Evolutionary conservation across 164 flowering plant species (phyloP), one percentile per base, ranked within the genome.

Genomic region (Hamamelis virginiana): DNA sequence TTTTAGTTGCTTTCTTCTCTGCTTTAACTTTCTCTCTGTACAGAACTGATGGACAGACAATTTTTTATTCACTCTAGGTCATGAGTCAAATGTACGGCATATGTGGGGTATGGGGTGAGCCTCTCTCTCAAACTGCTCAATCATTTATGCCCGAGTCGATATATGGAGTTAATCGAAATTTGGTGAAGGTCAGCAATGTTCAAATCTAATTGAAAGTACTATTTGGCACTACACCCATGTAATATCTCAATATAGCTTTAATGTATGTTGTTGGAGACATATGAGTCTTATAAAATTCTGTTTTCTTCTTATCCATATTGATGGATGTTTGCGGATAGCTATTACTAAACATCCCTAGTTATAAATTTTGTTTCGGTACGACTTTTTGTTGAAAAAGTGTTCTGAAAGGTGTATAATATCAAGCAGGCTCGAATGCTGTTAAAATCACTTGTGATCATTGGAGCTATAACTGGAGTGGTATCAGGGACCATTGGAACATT

Each of bases 81-180:
- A 86, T 96, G 97, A 66, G 87, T 72, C 97, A 94, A 75, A 82
- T 83, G 33, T 85, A 58, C 66, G 52, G 87, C 70, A 85, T 90
- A 88, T 91, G 91, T 76, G 74, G 87, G 0, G 98, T 93, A 46
- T 91, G 91, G 89, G 97, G 97, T 48, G 97, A 93, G 72, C 98
- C 99, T 47, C 94, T 96, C 53, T 89, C 95, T 63, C 99, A 96
- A 84, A 91, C 99, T 57, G 99, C 99, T 22, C 98, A 96, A 72
- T 89, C 99, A 53, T 96, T 91, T 80, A 91, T 96, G 98, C 99
- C 99, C 9, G 99, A 87, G 83, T 82, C 90, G 75, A 73, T 96
- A 41, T 87, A 81, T 80, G 99, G 99, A 67, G 82, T 58, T 3
- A 75, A 86, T 47, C 84, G 84, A 59, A 92, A 74, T 80, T 81